Conservation (phyloP, 805 yeast genomes). For the Maudiozyma turicensis region DNA sequence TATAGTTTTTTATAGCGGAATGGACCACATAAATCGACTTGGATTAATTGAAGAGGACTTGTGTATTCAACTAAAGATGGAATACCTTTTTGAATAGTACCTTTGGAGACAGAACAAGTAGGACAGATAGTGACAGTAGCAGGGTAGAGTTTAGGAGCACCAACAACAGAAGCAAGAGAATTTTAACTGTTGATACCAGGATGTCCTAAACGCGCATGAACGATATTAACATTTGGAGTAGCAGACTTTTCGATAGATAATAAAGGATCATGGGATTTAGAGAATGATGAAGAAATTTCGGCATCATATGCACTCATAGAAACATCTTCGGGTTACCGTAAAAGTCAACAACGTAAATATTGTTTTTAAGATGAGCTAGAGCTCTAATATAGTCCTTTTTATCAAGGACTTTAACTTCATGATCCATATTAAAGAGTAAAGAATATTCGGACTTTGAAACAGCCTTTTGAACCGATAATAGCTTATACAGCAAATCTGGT, state of each 20-base stretch:
- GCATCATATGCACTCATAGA: background rate
- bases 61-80: background rate
- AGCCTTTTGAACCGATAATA: background rate
- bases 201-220: constrained; percentile 2
- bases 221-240: background rate
- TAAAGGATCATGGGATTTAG: background rate
- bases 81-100: constrained; percentile 7
- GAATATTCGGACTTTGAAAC: too few species aligned
- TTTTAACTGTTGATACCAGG: background rate
- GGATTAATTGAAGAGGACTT: constrained; percentile 3
- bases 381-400: too few species aligned
- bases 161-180: background rate
- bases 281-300: background rate
- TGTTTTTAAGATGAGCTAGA: constrained; percentile 27
- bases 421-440: too few species aligned
- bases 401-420: too few species aligned
- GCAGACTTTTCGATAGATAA: background rate
- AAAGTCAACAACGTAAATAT: background rate
- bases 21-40: constrained; percentile 4
- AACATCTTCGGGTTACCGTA: background rate
- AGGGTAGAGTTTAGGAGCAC: background rate
- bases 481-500: constrained; percentile 1
- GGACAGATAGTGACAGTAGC: background rate
- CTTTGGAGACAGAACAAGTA: constrained; percentile 2
- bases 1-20: constrained; percentile 1